Percentiles rank a stretch among this genome's conserved stretches.
These are phyloP conservation scores for Myriosclerotinia duriaeana DNA, from an alignment of 2,329 filamentous ascomycete species.

Conservation along the genomic window DNA sequence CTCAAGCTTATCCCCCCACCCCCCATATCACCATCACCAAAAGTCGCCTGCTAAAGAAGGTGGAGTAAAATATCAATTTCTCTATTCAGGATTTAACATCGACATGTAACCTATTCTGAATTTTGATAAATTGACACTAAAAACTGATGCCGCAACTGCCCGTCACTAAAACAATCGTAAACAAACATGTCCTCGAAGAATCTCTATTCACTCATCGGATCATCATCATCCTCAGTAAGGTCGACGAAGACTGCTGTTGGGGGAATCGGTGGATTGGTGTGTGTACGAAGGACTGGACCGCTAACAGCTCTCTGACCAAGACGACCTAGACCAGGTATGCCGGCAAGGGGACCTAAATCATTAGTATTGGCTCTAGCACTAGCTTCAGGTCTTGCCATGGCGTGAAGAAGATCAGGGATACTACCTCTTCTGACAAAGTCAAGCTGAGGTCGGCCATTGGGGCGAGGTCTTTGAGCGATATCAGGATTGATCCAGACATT, in stretches of 20 bases:
- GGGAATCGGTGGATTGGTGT: too few relatives aligned
- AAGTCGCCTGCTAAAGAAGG: accelerated
- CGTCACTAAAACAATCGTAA: background rate
- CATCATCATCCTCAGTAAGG: background rate
- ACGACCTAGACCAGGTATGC: background rate
- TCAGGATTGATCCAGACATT: too few relatives aligned
- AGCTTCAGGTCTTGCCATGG: too few relatives aligned
- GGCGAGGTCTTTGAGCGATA: too few relatives aligned
- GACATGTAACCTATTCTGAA: background rate
- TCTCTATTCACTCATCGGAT: background rate
- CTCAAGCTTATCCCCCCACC: background rate
- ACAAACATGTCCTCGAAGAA: background rate
- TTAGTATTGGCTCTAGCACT: too few relatives aligned
- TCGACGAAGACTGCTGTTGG: background rate
- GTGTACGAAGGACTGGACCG: background rate
- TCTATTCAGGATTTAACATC: background rate
- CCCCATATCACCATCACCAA: background rate
- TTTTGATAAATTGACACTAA: background rate
- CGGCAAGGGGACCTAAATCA: too few relatives aligned
- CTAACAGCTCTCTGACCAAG: background rate
- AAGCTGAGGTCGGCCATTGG: too few relatives aligned
- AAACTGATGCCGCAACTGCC: background rate
- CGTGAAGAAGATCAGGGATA: too few relatives aligned
- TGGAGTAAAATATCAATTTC: background rate
- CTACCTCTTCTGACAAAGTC: too few relatives aligned